Base-by-base conservation (phyloP, 148 eudicot genomes). In the Persicaria maculosa region DNA sequence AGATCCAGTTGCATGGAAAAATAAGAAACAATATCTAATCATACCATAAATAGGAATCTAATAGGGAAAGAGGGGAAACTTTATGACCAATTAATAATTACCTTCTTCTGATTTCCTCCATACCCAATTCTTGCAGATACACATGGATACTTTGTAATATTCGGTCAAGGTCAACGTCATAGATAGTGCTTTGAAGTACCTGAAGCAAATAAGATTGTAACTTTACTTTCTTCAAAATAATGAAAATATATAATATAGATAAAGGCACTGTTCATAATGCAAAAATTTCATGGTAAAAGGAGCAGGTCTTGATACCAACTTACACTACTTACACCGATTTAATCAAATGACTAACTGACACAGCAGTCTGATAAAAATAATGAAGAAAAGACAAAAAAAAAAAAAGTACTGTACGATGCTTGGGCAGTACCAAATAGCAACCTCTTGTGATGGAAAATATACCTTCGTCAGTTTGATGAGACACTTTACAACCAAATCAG, bases 31-130 rank as follows among this genome's bases (percentile, higher is more conserved):
- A 50, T 45, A 80, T 54, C 25, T 73, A 72, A 20, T 74, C 65
- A 4, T 57, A 14, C 17, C 19, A 59, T 12, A 4, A 69, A 25
- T 40, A 62, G 50, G 52, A 68, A 45, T 9, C 40, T 1, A 4
- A 2, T 7, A 61, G 40, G 16, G 52, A 40, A 6, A 3, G n/a
- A 19, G 67, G 20, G 17, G 69, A 43, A 8, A 12, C 47, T 58
- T 58, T 31, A 31, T 50, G 10, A 62, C 62, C 46, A 40, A 44
- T 12, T 43, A 54, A 55, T 19, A 68, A 50, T 61, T 90, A 92
- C 99, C 99, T 95, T 83, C 90, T 90, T 82, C 99, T 85, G 50
- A 95, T 95, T 79, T 95, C 99, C 79, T 95, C 99, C 99, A 95
- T 95, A 36, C 99, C 99, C 77, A 95, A 83, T 58, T 89, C 97